Evolutionary conservation across 257 asterid species (phyloP).

Genomic region (Salvia miltiorrhiza): DNA sequence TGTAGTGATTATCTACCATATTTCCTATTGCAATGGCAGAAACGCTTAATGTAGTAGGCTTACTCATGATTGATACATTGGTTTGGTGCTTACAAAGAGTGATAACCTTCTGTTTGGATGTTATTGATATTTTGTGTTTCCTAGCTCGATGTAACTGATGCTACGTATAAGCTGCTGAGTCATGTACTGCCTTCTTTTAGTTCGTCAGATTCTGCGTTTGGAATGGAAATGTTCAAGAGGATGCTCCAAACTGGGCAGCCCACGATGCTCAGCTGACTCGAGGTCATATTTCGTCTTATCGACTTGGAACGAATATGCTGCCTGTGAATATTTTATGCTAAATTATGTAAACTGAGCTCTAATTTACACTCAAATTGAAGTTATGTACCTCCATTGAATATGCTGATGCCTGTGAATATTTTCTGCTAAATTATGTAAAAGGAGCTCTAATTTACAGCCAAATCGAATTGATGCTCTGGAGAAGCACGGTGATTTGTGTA

Average conservation of each 20-base stretch:
- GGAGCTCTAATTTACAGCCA: slow-evolving; percentile 18
- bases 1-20: not conserved
- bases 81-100: slow-evolving; percentile 11
- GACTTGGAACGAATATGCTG: slow-evolving; percentile 22
- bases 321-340: slow-evolving; percentile 36
- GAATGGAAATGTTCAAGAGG: slow-evolving; percentile 94
- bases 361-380: slow-evolving; percentile 14
- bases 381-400: slow-evolving; percentile 21
- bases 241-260: slow-evolving; percentile 98
- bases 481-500: slow-evolving; percentile 24
- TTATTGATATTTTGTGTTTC: slow-evolving; percentile 24
- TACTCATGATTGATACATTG: slow-evolving; percentile 4
- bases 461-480: slow-evolving; percentile 11
- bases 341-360: slow-evolving; percentile 21
- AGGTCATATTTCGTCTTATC: slow-evolving; percentile 12
- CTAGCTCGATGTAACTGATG: slow-evolving; percentile 36
- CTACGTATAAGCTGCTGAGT: slow-evolving; percentile 46
- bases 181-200: slow-evolving; percentile 65
- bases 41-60: not conserved
- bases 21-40: not conserved
- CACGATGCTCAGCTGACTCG: slow-evolving; percentile 76
- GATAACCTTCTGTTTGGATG: slow-evolving; percentile 31
- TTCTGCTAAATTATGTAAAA: slow-evolving; percentile 22
- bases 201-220: slow-evolving; percentile 96
- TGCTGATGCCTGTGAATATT: slow-evolving; percentile 33